Conservation (phyloP, 23 red algal genomes). For the Pyropia haitanensis region DNA sequence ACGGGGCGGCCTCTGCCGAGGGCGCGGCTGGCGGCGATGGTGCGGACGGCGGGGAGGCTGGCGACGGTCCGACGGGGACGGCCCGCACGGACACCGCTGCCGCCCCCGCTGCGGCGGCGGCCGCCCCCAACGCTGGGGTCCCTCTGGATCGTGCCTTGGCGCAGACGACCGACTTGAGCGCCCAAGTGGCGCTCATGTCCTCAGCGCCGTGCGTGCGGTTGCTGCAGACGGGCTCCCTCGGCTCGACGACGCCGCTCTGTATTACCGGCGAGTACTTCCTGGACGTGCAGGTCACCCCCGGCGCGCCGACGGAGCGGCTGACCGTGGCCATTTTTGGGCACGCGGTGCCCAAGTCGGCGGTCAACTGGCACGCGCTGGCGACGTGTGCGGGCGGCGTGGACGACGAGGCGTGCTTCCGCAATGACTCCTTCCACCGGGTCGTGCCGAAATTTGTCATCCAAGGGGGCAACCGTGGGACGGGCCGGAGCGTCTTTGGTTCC, state of each 20-base stretch:
- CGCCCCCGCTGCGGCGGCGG: no score
- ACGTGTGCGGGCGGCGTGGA: constrained; percentile 67
- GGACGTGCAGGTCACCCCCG: constrained; percentile 32
- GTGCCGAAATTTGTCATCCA: constrained; percentile 66
- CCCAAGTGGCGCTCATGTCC: no score
- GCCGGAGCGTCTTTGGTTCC: constrained; percentile 36
- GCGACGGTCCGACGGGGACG: no score
- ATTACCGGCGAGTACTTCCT: constrained; percentile 64
- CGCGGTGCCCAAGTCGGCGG: constrained; percentile 68
- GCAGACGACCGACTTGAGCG: no score
- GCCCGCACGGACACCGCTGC: no score
- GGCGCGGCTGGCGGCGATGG: no score
- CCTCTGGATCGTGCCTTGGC: no score
- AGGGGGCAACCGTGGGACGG: constrained; percentile 63
- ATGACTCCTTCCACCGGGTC: constrained; percentile 68
- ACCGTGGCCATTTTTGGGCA: constrained; percentile 68
- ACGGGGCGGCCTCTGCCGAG: no score
- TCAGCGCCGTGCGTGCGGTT: no score
- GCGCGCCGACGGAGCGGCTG: constrained; percentile 21
- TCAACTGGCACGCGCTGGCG: constrained; percentile 55
- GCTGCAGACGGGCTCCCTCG: neutral
- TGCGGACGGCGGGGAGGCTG: no score
- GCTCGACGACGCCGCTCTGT: constrained; percentile 36
- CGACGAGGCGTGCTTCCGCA: constrained; percentile 32
- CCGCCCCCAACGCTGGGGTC: no score